Conservation (phyloP, 805 yeast species). For the Candida insectorum region DNA sequence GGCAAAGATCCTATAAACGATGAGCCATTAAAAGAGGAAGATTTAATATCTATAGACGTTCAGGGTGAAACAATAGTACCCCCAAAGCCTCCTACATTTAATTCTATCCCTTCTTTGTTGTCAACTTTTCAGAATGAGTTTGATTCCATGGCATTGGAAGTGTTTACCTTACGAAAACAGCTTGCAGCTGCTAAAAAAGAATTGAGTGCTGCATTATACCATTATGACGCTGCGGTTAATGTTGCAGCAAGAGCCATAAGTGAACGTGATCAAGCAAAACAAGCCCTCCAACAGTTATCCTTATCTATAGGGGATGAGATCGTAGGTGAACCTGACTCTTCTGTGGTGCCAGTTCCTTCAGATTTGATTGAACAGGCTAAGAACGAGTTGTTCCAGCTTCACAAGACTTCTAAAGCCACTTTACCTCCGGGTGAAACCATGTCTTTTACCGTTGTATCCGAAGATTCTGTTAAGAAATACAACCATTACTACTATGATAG, state of each 20-base stretch:
- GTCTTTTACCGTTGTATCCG: not conserved
- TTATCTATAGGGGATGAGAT: constrained; percentile 5
- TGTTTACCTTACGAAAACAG: constrained; percentile 72
- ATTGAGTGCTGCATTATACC: constrained; percentile 72
- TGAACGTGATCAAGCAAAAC: constrained; percentile 71
- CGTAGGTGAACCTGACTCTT: constrained; percentile 2
- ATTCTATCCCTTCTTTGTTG: constrained; percentile 76
- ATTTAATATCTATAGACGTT: constrained; percentile 45
- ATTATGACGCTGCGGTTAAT: constrained; percentile 85
- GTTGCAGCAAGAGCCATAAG: constrained; percentile 74
- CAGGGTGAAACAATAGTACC: constrained; percentile 22
- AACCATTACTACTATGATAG: constrained; percentile 8
- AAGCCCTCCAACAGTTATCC: constrained; percentile 55
- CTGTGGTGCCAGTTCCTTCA: constrained; percentile 15
- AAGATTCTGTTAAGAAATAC: constrained; percentile 1
- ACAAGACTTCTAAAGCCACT: constrained; percentile 29
- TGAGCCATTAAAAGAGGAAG: constrained; percentile 55
- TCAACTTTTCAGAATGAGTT: constrained; percentile 81
- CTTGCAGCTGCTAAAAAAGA: constrained; percentile 65
- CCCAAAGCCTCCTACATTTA: constrained; percentile 44
- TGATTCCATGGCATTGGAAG: constrained; percentile 82
- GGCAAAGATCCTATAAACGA: constrained; percentile 76
- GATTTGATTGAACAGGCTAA: constrained; percentile 24
- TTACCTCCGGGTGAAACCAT: constrained; percentile 1
- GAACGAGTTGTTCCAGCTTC: constrained; percentile 30